Evolutionary conservation across 2,329 filamentous ascomycete species (phyloP), one percentile per base, ranked within the genome.

Genomic region (Zymoseptoria brevis): DNA sequence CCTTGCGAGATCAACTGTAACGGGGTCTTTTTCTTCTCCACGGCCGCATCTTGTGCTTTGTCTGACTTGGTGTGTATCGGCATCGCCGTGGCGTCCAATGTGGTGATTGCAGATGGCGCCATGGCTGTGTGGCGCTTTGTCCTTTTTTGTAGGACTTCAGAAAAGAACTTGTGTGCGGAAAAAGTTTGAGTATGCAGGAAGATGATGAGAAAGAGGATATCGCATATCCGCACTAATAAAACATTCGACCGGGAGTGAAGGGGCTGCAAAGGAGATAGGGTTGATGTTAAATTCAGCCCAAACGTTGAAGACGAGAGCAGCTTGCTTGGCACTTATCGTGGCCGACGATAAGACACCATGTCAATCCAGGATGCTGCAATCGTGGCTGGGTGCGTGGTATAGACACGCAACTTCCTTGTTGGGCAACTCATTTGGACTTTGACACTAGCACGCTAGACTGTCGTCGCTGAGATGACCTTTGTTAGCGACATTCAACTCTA

Each of bases 1-100:
- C 78, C 78, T 68, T 79, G 77, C 19, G 75, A 78, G 55, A 80
- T 80, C 54, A 72, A 61, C 59, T 73, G 66, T 19, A 74, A 64
- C 16, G 72, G 64, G 4, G 68, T 65, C 48, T 73, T 74, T 48
- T 68, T 60, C 52, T 68, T 69, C 48, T 66, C 60, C 21, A 60
- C 21, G 21, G 57, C 7, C 7, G 22, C 26, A 24, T 57, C 57
- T 30, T 19, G 16, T 26, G 50, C 45, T 5, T 58, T 41, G 6
- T 50, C 35, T 3, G 56, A 45, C n/a, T 41, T 22, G 52, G 11
- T 22, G 22, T 55, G 48, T 41, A 66, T 66, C 29, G 60, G 52
- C 49, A 60, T 65, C 57, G 64, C 60, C 2, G 63, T 57, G n/a
- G 53, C 54, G 21, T 54, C 54, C 21, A 58, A 53, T 9, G 60